phyloP scores from a whole-genome alignment of 2,329 filamentous ascomycete species.

The Pseudogymnoascus sp. region DNA sequence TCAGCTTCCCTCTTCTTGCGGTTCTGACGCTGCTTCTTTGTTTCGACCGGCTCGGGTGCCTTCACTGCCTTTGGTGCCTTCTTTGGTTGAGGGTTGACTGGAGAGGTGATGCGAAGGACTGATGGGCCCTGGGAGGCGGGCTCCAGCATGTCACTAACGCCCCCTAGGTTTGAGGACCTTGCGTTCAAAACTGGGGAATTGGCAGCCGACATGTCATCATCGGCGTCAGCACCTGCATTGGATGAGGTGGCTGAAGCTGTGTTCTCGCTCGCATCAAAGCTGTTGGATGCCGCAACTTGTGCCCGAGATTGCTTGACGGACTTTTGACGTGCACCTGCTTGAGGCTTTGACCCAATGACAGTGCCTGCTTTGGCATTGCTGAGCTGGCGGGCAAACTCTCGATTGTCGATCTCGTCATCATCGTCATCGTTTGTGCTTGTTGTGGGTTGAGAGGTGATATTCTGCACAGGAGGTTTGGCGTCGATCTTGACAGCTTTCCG shows the following conservation, averaged over 20 bases:
- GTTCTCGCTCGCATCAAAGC: slow-evolving; percentile 41
- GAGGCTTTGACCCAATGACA: slow-evolving; percentile 49
- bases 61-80: slow-evolving; percentile 54
- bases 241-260: slow-evolving; percentile 54
- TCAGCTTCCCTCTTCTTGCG: slow-evolving; percentile 77
- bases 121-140: slow-evolving; percentile 59
- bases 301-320: slow-evolving; percentile 63
- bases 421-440: slow-evolving; percentile 16
- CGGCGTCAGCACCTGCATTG: slow-evolving; percentile 65
- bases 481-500: slow-evolving; percentile 15
- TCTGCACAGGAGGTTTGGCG: slow-evolving; percentile 7
- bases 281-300: slow-evolving; percentile 35
- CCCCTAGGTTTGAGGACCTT: slow-evolving; percentile 45
- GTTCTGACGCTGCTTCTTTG: slow-evolving; percentile 95
- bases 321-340: slow-evolving; percentile 37
- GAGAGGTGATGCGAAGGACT: slow-evolving; percentile 71
- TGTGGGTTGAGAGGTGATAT: not conserved
- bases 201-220: slow-evolving; percentile 70
- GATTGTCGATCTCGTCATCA: slow-evolving; percentile 58
- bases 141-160: slow-evolving; percentile 90
- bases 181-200: slow-evolving; percentile 56
- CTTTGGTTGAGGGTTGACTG: slow-evolving; percentile 49
- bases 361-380: slow-evolving; percentile 62
- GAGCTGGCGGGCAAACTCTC: slow-evolving; percentile 71
- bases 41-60: slow-evolving; percentile 62